Percentiles rank a stretch among this genome's conserved stretches.
Conservation (phyloP, 2,329 filamentous ascomycete species). For the Stromatinia cepivora region DNA sequence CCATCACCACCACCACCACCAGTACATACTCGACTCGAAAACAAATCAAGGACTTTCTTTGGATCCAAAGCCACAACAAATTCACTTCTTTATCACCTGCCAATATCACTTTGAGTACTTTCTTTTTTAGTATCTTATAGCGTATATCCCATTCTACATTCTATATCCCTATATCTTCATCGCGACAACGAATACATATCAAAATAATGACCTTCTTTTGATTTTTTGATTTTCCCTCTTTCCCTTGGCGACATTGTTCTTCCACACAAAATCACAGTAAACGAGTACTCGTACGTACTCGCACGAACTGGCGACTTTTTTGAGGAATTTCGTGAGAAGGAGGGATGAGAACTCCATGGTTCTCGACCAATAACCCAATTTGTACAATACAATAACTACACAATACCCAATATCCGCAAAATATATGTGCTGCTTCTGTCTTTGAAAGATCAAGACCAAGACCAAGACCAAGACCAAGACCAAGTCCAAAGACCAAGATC, state of each 20-base stretch:
- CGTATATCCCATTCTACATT: constrained; percentile 11
- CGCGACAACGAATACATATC: neutral
- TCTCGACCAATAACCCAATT: neutral
- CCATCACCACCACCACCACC: too few relatives aligned
- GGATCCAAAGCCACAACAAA: neutral
- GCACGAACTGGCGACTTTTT: neutral
- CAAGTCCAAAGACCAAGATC: neutral
- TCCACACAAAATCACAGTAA: neutral
- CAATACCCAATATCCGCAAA: neutral
- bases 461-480: neutral
- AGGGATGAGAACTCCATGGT: constrained; percentile 5
- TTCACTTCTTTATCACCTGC: neutral
- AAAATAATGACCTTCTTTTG: constrained; percentile 15
- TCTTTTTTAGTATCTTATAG: neutral
- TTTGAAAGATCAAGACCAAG: neutral
- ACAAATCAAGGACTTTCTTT: constrained; percentile 1
- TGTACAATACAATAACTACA: constrained; percentile 7
- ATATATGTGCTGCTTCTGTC: constrained; percentile 6
- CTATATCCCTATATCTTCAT: neutral
- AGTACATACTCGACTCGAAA: neutral
- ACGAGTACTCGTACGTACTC: neutral
- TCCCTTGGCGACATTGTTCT: neutral
- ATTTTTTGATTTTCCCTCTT: neutral
- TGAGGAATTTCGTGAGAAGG: neutral
- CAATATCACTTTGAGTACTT: neutral